Evolutionary conservation across 1,284 basidiomycete genomes (phyloP), one percentile per base, ranked within the genome.

Genomic region (Schizophyllum commune): DNA sequence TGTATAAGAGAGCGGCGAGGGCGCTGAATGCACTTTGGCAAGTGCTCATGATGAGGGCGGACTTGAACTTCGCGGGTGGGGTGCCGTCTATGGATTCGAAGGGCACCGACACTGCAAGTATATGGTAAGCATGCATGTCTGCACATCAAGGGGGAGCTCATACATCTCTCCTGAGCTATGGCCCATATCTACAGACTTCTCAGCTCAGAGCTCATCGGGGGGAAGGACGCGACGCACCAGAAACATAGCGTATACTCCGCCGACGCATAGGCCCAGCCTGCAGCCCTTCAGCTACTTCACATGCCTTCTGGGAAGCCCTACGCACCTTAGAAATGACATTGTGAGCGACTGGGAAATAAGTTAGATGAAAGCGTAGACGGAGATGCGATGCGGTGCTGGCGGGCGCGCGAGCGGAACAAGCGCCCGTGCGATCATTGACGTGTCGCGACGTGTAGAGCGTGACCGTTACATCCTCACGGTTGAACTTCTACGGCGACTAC

Each of bases 141-240:
- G 13, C n/a, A 32, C 5, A 21, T 17, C 56, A 13, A 52, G 21
- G 22, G 15, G 17, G 20, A 19, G 22, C n/a, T 77, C 88, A 71
- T 75, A 94, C 93, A 72, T 75, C 93, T 81, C 77, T 96, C 93
- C 77, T 96, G 94, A 17, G 93, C 92, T 60, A 96, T 86, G 15
- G 92, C 93, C 93, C 93, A 96, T 60, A 94, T 74, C 82, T 91
- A 66, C 5, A 58, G 65, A 65, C 65, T 65, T 22, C 58, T 51
- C 11, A 64, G 47, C 52, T 47, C 56, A 61, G 52, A 59, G 33
- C 39, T 61, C 32, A 56, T 54, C 39, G 51, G 5, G 22, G 47
- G 13, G 62, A 27, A 64, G 21, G 60, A 57, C 34, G 52, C 57
- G 27, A 39, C 74, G 84, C 70, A 88, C 88, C 68, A 91, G 75